Evolutionary conservation across 2,329 filamentous ascomycete species (phyloP), one percentile per base, ranked within the genome.

Genomic region (Penicillium sp.): DNA sequence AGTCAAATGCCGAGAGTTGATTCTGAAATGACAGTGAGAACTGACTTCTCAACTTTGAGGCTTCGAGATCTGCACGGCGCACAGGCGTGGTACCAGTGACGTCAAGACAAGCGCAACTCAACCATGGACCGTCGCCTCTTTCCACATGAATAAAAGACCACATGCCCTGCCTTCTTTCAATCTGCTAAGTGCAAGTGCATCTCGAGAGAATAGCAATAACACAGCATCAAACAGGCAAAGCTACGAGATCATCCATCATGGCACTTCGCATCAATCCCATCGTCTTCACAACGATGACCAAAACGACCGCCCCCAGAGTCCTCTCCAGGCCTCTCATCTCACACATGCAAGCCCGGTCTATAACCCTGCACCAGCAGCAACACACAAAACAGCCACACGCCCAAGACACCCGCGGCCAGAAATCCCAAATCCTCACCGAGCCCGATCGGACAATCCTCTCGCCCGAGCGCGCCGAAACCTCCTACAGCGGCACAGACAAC

Each of bases 401-500:
- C 6, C 38, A 1, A 21, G 30, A 15, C 11, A 54, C 7, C 9
- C 30, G 7, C 15, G 21, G 5, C 35, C 35, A 41, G 15, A 13
- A 41, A 41, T 15, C 35, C 7, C 8, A 23, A 35, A 26, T 23
- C 56, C 47, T 57, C 41, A 41, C 38, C 23, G 11, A 44, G 2
- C 53, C 59, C 8, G 60, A 63, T 15, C 56, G 56, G 13, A 23
- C 54, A 29, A 56, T 56, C 44, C 48, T 60, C 26, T 21, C 26
- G 21, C 56, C 56, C 30, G 61, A 60, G 49, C 60, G 60, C 13
- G 60, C 60, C 17, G 60, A 62, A 29, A 54, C 54, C 5, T 30
- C 60, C 23, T 56, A 53, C 29, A 45, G 29, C 44, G 60, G 60
- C 19, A 78, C 76, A 0, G 76, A 75, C 56, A 75, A 76, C 23